Conservation (phyloP, 1,139 yeast genomes). For the Zygosaccharomyces pseudobailii region DNA sequence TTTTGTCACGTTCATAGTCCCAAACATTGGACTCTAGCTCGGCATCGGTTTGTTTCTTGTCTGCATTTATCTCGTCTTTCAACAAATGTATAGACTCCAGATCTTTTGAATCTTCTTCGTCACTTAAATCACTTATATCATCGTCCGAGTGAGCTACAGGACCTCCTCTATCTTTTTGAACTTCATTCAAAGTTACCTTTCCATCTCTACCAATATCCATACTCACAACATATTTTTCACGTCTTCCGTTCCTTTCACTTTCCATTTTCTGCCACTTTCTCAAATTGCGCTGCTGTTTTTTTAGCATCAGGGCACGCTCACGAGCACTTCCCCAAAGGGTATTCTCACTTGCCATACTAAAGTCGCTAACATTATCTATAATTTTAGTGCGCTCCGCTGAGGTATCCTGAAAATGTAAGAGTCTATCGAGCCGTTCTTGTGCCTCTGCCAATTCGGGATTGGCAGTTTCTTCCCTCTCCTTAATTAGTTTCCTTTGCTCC, state of each 20-base stretch:
- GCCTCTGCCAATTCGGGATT: conserved; percentile 58
- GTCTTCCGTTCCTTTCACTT: conserved; percentile 61
- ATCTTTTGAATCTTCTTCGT: conserved; percentile 30
- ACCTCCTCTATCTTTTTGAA: conserved; percentile 17
- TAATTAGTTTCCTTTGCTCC: conserved; percentile 37
- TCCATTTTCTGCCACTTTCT: conserved; percentile 58
- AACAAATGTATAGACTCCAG: conserved; percentile 34
- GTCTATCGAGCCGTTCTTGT: conserved; percentile 62
- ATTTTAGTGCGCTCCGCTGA: conserved; percentile 88
- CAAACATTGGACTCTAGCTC: conserved; percentile 42
- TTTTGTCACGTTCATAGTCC: conserved; percentile 53
- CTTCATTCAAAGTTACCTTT: conserved; percentile 44
- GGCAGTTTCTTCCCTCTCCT: conserved; percentile 36
- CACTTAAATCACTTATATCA: conserved; percentile 27
- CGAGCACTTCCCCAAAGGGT: conserved; percentile 91
- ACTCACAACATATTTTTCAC: conserved; percentile 61
- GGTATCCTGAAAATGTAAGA: conserved; percentile 76
- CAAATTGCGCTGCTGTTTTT: conserved; percentile 72
- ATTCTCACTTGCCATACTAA: conserved; percentile 83
- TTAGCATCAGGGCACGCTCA: conserved; percentile 77
- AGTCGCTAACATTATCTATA: conserved; percentile 92
- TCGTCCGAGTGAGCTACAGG: conserved; percentile 27
- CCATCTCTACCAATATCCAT: conserved; percentile 73
- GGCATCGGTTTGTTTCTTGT: conserved; percentile 31
- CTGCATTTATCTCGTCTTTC: conserved; percentile 34